A percentile compares a stretch with the other conserved stretches of the same genome.
phyloP scores from a whole-genome alignment of 805 yeast genomes.

The Candida silvicultrix region DNA sequence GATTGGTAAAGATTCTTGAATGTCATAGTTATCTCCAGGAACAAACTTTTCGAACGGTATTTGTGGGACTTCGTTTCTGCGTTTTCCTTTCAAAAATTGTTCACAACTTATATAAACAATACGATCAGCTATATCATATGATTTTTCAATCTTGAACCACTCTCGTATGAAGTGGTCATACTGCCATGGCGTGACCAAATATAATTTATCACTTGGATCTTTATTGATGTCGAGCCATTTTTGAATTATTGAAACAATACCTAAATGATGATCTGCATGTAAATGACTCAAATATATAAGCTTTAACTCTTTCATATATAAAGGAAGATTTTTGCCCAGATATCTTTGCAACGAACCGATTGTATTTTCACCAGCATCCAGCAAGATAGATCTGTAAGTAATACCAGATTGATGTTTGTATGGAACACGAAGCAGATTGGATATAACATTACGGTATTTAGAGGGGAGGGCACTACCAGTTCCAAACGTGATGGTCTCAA shows the following conservation, averaged over 20 bases:
- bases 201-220: conserved; percentile 36
- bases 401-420: conserved; percentile 16
- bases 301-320: conserved; percentile 53
- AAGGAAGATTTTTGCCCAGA: conserved; percentile 38
- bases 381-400: conserved; percentile 40
- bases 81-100: conserved; percentile 38
- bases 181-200: conserved; percentile 71
- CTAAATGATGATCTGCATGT: conserved; percentile 97
- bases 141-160: conserved; percentile 49
- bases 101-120: conserved; percentile 56
- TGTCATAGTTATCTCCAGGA: neutral
- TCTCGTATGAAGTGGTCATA: conserved; percentile 61
- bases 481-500: conserved; percentile 74
- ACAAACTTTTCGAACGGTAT: conserved; percentile 20
- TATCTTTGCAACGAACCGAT: conserved; percentile 63
- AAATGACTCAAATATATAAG: conserved; percentile 77
- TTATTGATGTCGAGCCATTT: conserved; percentile 53
- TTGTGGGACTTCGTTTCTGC: conserved; percentile 25
- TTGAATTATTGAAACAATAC: conserved; percentile 60
- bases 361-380: conserved; percentile 97
- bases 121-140: conserved; percentile 29
- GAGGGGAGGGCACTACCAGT: conserved; percentile 94
- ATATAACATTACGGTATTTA: conserved; percentile 75
- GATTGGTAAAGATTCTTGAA: neutral
- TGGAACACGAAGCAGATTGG: conserved; percentile 73